These are phyloP conservation scores for Thalassiosira ordinaria DNA, from an alignment of 352 stramenopile genomes.

Conservation along the genomic window DNA sequence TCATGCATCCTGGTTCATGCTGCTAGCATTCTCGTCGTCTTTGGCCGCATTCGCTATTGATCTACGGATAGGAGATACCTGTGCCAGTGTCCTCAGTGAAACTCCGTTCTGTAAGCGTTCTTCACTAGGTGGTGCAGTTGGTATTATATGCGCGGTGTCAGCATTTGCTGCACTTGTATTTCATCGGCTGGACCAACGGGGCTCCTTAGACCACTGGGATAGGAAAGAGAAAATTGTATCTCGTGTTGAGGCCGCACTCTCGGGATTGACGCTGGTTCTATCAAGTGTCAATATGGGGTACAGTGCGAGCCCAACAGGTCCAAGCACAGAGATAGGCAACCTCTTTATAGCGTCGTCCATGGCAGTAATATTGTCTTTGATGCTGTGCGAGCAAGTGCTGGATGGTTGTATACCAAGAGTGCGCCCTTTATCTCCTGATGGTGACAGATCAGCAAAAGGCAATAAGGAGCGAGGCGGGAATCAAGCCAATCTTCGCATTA, in stretches of 20 bases:
- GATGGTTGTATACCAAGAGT: constrained; percentile 20
- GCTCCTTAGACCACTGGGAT: constrained; percentile 29
- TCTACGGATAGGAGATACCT: constrained; percentile 10
- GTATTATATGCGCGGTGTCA: constrained; percentile 25
- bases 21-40: constrained; percentile 36
- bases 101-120: constrained; percentile 47
- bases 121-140: constrained; percentile 30
- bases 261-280: constrained; percentile 27
- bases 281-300: constrained; percentile 37
- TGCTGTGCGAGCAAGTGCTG: constrained; percentile 29
- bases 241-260: constrained; percentile 14
- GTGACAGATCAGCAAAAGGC: background rate
- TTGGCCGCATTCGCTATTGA: constrained; percentile 44
- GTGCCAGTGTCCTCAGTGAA: constrained; percentile 13
- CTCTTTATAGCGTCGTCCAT: constrained; percentile 46
- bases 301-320: constrained; percentile 30
- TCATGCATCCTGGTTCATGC: constrained; percentile 44
- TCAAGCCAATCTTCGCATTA: background rate
- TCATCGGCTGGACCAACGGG: constrained; percentile 29
- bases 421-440: background rate
- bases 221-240: constrained; percentile 11
- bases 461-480: constrained; percentile 1
- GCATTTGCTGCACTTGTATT: constrained; percentile 34
- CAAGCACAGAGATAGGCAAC: constrained; percentile 38
- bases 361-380: constrained; percentile 32